A percentile compares a stretch with the other conserved stretches of the same genome.
These are phyloP conservation scores for Termitomyces sp. DNA, from an alignment of 768 basidiomycete species.

Conservation along the genomic window DNA sequence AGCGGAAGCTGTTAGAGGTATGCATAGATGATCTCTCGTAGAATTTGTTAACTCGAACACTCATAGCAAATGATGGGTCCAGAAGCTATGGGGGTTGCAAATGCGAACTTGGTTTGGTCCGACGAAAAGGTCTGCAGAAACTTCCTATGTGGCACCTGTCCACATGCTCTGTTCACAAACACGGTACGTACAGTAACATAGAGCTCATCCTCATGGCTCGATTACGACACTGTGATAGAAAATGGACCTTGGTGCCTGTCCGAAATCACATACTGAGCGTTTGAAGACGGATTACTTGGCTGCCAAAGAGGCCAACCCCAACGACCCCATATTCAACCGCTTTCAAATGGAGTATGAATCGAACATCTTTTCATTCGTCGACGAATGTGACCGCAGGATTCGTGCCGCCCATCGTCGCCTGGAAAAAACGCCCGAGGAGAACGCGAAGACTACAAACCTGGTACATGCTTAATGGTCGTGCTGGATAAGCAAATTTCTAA, in stretches of 20 bases:
- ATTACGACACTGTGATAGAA: conserved; percentile 47
- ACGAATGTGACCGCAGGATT: conserved; percentile 97
- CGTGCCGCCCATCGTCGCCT: conserved; percentile 87
- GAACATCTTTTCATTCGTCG: conserved; percentile 93
- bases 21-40: conserved; percentile 3
- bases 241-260: conserved; percentile 99
- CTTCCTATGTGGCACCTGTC: conserved; percentile 97
- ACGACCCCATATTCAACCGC: conserved; percentile 73
- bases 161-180: conserved; percentile 95
- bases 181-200: conserved; percentile 55
- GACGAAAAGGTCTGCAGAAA: conserved; percentile 99
- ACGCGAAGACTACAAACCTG: conserved; percentile 96
- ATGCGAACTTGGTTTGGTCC: conserved; percentile 87
- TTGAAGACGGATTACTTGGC: conserved; percentile 86
- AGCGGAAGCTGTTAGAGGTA: conserved; percentile 79
- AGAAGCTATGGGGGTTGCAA: conserved; percentile 96
- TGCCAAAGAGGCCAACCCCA: conserved; percentile 69
- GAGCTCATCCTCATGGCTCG: background rate
- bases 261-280: conserved; percentile 92
- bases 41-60: conserved; percentile 38
- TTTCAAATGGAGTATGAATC: conserved; percentile 96
- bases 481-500: background rate
- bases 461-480: conserved; percentile 33
- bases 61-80: conserved; percentile 99
- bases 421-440: conserved; percentile 99